Base-by-base conservation (phyloP, 331 rosid genomes). In the Acacia pycnantha region DNA sequence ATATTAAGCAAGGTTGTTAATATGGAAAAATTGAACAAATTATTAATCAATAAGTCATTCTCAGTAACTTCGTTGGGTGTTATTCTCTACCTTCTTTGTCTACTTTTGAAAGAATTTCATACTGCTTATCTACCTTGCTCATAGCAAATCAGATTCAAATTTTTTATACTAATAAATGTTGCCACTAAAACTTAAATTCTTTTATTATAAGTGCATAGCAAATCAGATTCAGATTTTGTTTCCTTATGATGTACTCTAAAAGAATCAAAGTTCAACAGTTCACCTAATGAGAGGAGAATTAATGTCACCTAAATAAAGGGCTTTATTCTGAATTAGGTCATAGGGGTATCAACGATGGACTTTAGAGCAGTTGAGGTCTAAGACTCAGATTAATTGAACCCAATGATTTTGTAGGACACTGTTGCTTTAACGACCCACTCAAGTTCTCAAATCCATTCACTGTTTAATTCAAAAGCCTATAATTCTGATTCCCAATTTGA, bases 371-470 rank as follows among this genome's bases (percentile, higher is more conserved):
- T n/a, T 59, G 33, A 16, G 3, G 29, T 43, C 47, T 24, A 35
- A 61, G 9, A 40, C 64, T 27, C 26, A 14, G 35, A 44, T 77
- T 80, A 82, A 82, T 74, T 79, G 82, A 84, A 81, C 77, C 77
- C 41, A 29, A 64, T 29, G 78, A 75, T 65, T 53, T 73, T 48
- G 62, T 46, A 18, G 50, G 65, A 35, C 56, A 84, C 61, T 35
- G 79, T 74, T 59, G 46, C 69, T 54, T 65, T 46, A 21, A 24
- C 58, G 48, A 67, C 71, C 87, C 81, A 82, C 87, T 74, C 4
- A 59, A 11, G 12, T 4, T 71, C 7, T 50, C 8, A 62, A 77
- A 58, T 79, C 89, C 83, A 22, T 87, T 90, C 91, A 81, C 82
- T 46, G 37, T 44, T 71, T 19, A 31, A 71, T 3, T 67, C 88